Percentiles rank a stretch among this genome's conserved stretches.
Conservation (phyloP, 2,329 filamentous ascomycete species). For the Lachnellula suecica region DNA sequence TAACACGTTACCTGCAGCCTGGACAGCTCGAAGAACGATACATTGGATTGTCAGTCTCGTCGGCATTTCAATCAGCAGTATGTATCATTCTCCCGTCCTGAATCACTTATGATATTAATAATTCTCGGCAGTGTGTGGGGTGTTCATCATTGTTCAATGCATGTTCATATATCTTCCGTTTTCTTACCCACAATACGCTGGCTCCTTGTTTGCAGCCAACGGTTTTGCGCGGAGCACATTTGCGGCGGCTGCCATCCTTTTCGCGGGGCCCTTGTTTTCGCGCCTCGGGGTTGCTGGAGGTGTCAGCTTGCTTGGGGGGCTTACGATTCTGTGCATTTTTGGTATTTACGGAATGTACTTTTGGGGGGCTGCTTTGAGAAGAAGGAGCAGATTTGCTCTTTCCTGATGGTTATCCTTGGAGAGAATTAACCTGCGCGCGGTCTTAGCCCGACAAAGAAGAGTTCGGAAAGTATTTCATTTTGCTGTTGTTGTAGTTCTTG, state of each 20-base stretch:
- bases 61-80: conserved; percentile 50
- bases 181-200: conserved; percentile 45
- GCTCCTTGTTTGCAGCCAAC: conserved; percentile 46
- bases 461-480: too few species aligned
- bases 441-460: too few species aligned
- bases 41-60: conserved; percentile 55
- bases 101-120: too few species aligned
- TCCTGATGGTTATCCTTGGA: neutral
- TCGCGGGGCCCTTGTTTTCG: conserved; percentile 56
- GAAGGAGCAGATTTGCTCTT: conserved; percentile 16
- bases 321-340: conserved; percentile 49
- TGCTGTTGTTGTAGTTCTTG: too few species aligned
- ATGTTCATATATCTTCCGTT: conserved; percentile 55
- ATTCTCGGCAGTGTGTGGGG: too few species aligned
- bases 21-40: conserved; percentile 48
- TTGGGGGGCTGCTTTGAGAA: conserved; percentile 14
- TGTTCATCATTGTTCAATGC: too few species aligned
- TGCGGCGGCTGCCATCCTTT: conserved; percentile 54
- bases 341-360: conserved; percentile 46
- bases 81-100: conserved; percentile 52
- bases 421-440: too few species aligned
- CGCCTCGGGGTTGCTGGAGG: conserved; percentile 58
- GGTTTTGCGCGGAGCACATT: conserved; percentile 36
- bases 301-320: conserved; percentile 52
- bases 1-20: conserved; percentile 22